These are phyloP conservation scores for Ceratobasidium sp. DNA, from an alignment of 1,284 basidiomycete species.

Conservation along the genomic window DNA sequence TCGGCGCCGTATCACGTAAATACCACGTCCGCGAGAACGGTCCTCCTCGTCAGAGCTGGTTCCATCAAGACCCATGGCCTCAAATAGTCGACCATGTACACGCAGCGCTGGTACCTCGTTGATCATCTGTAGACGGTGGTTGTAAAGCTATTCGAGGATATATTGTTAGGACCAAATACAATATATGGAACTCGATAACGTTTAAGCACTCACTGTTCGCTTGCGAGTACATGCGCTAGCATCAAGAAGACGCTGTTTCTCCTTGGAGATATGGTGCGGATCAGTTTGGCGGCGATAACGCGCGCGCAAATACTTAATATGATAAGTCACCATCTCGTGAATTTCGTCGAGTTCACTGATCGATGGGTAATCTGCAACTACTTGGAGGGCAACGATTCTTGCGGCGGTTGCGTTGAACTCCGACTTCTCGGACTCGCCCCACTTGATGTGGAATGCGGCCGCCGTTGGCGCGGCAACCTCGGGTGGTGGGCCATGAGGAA, in stretches of 20 bases:
- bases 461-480: too few species aligned
- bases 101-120: background rate
- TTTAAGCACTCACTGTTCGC: background rate
- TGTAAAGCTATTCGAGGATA: background rate
- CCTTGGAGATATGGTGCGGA: background rate
- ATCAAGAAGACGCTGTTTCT: background rate
- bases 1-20: background rate
- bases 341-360: background rate
- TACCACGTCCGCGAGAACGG: background rate
- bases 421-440: too few species aligned
- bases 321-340: background rate
- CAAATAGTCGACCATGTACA: background rate
- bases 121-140: background rate
- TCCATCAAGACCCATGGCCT: background rate
- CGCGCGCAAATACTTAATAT: constrained; percentile 3
- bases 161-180: background rate
- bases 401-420: too few species aligned
- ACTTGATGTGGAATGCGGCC: too few species aligned
- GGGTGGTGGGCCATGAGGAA: too few species aligned
- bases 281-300: background rate
- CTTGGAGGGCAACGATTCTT: too few species aligned
- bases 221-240: background rate
- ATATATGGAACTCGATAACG: background rate
- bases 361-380: background rate
- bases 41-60: constrained; percentile 16